Base-by-base conservation (phyloP, 2,329 filamentous ascomycete species). In the Aureobasidium leucospermi region DNA sequence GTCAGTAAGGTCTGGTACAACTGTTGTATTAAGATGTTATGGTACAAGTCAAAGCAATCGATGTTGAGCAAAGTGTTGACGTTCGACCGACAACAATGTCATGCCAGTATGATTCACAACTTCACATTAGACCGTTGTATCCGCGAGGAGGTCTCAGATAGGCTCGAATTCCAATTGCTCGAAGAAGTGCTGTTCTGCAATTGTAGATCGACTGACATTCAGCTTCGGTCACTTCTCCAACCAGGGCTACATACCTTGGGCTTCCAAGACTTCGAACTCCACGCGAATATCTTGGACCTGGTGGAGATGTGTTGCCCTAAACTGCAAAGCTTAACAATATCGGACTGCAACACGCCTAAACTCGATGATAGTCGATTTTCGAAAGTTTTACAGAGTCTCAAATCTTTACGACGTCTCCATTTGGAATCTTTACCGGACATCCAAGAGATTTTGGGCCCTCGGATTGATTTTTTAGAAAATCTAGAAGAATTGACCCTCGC, bases 401-500 rank as follows among this genome's bases (percentile, higher is more conserved):
- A 28, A 13, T 15, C 6, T 19, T 4, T 48, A 4, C 45, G n/a
- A 3, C 2, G 47, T n/a, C 47, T 49, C 28, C 10, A 2, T 1
- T 16, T 49, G 16, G 2, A 15, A 2, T 2, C 1, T 2, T 2
- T 48, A 1, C 1, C n/a, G 6, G 9, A 38, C 2, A 15, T 15
- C 3, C 6, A 36, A 32, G 2, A 38, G 3, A 4, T 4, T 13
- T 5, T 38, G 6, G 6, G 8, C 2, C 2, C 2, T 13, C 36
- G 47, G 47, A 9, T 3, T 2, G 23, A 32, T 3, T 3, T 0
- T 28, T 0, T 1, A 3, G 1, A 23, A 7, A n/a, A n/a, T n/a
- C 46, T 49, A 1, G 46, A 49, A 15, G 16, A 36, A 23, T 48
- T 36, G 34, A 36, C 4, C 34, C 34, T 36, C 34, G 23, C 23